Percentiles rank a stretch among this genome's conserved stretches.
Evolutionary conservation across 2,329 filamentous ascomycete genomes (phyloP).

Genomic region (Ascochyta clinopodiicola): DNA sequence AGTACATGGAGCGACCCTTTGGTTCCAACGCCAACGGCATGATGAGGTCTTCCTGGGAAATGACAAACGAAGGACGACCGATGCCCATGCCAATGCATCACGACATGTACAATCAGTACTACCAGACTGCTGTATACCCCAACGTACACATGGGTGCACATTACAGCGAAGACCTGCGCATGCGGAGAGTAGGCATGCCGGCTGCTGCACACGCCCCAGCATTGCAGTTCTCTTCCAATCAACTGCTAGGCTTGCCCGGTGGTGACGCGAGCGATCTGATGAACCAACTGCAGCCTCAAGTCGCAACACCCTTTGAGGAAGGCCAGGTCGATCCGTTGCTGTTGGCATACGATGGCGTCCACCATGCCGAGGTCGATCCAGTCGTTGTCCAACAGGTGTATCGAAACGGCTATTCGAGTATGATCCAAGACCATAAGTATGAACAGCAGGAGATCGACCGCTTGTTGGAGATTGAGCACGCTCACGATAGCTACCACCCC

Average conservation of each 20-base stretch:
- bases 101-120: conserved; percentile 58
- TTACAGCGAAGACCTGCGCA: conserved; percentile 49
- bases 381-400: conserved; percentile 34
- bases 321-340: conserved; percentile 52
- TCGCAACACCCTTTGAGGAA: conserved; percentile 43
- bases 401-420: conserved; percentile 40
- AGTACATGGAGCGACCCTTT: conserved; percentile 38
- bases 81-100: conserved; percentile 51
- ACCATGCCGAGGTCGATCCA: conserved; percentile 29
- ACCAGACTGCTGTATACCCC: conserved; percentile 57
- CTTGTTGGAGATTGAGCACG: conserved; percentile 29
- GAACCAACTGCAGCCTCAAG: conserved; percentile 39
- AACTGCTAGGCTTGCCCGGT: conserved; percentile 49
- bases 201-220: conserved; percentile 25
- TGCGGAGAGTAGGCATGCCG: conserved; percentile 48
- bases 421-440: conserved; percentile 35
- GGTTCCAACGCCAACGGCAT: conserved; percentile 43
- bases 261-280: conserved; percentile 49
- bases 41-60: conserved; percentile 58
- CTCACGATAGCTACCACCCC: conserved; percentile 35
- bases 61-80: conserved; percentile 58
- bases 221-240: conserved; percentile 41
- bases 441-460: conserved; percentile 38
- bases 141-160: conserved; percentile 36
- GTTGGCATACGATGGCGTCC: conserved; percentile 41